Base-by-base conservation (phyloP, 371 early-diverging fungal genomes). In the Nematocida ausubeli region DNA sequence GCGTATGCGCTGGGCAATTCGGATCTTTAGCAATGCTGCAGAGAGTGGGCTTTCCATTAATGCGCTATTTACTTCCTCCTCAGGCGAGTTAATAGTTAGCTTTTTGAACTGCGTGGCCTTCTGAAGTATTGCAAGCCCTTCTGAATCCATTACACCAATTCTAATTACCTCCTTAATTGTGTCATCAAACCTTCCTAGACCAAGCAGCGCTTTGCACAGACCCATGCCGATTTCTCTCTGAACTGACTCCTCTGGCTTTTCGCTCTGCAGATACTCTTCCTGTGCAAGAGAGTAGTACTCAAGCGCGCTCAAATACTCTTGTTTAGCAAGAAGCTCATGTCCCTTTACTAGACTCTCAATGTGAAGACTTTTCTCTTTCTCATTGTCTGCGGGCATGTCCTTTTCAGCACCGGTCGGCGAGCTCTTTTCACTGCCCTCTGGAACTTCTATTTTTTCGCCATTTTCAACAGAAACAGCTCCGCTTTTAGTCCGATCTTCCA, bases 41-140 rank as follows among this genome's bases (percentile, higher is more conserved):
- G 65, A 64, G 39, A 44, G 19, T n/a, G 32, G 16, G 58, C 54
- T 19, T 35, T 65, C 68, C 40, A 30, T 40, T n/a, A 75, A 26
- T 5, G 78, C 78, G 26, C 47, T 19, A 14, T n/a, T 42, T 3
- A 75, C 37, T 30, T 55, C 78, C 19, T 52, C n/a, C 56, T 65
- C 67, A 1, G 50, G 9, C 16, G 65, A 55, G 35, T 34, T 54
- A 9, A 47, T 28, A 12, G 24, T 44, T 9, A 75, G 22, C 32
- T 37, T 28, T 5, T 4, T 14, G 35, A 34, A 66, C 2, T 24
- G 30, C n/a, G 63, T 9, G 14, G 55, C n/a, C 51, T 64, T 65
- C 52, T 75, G 65, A 0, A 75, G 40, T 22, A 75, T 26, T 7
- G 5, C 30, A 47, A 63, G 19, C 6, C 47, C 60, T 30, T 60